Evolutionary conservation across 2,329 filamentous ascomycete species (phyloP), one percentile per base, ranked within the genome.

Genomic region (Pseudodiploospora longispora): DNA sequence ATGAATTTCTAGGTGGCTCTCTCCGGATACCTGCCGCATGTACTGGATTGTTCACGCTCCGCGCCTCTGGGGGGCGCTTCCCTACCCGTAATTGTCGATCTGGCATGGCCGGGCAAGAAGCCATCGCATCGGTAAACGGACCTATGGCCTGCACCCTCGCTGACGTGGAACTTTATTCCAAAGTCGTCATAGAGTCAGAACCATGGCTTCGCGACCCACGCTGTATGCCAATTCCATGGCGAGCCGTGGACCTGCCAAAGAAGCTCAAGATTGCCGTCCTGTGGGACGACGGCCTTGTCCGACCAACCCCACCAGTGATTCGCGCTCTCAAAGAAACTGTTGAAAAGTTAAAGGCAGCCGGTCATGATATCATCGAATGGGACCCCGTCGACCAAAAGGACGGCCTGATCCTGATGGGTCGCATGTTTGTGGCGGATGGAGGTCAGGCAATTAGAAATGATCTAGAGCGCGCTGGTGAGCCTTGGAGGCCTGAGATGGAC

Each of bases 41-140:
- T 47, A 76, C 74, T 1, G 76, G 76, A 3, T 71, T 79, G 44
- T 80, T 74, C 52, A 74, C 75, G 4, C 63, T 81, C 10, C 67
- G 73, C 1, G 74, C 77, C 0, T 80, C 76, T 0, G 70, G 70
- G 44, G 78, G 78, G 7, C 70, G 80, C 6, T 82, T 82, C 52
- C 77, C 80, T 0, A 78, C 78, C 4, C 59, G 67, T 28, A 60
- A 67, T 46, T 68, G 64, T 50, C 62, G 75, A 36, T 79, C 76
- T 1, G 79, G 78, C 6, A 70, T 84, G 59, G 71, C 75, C 1
- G 81, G 81, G 3, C 80, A 85, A 55, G 81, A 85, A 57, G 76
- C 78, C 3, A 75, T 85, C 0, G 67, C 69, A 42, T 79, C 75
- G 19, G 77, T 83, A 31, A 82, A 83, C 50, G 81, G 82, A 0